A percentile compares a stretch with the other conserved stretches of the same genome.
phyloP scores from a whole-genome alignment of 306 rosid genomes.

The Clitoria ternatea region DNA sequence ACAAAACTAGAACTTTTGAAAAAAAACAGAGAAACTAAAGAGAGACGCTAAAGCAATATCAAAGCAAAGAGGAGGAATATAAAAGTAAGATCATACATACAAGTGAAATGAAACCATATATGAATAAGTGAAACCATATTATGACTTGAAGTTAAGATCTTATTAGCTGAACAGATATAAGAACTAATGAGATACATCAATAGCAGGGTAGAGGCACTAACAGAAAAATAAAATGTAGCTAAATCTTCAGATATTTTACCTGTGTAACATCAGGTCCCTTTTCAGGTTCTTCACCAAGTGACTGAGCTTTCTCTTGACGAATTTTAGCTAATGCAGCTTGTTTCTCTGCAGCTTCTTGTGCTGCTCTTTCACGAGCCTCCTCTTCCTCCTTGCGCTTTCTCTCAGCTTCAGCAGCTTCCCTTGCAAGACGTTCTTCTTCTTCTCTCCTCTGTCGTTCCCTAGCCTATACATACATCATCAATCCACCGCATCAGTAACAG shows the following conservation, averaged over 20 bases:
- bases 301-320: conserved; percentile 73
- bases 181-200: neutral
- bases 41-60: neutral
- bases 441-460: conserved; percentile 88
- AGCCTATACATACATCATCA: conserved; percentile 50
- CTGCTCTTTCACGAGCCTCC: conserved; percentile 87
- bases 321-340: conserved; percentile 74
- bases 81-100: neutral
- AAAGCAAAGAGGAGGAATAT: neutral
- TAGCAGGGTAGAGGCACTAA: neutral
- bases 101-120: neutral
- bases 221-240: conserved; percentile 1
- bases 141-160: neutral
- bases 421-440: conserved; percentile 88
- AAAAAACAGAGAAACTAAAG: neutral
- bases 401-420: conserved; percentile 98
- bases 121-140: neutral
- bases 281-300: conserved; percentile 92
- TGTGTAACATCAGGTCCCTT: conserved; percentile 89
- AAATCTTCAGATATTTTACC: conserved; percentile 37
- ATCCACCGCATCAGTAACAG: conserved; percentile 18
- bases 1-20: neutral
- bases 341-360: conserved; percentile 82
- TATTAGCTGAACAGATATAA: neutral
- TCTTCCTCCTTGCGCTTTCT: conserved; percentile 81